Evolutionary conservation across 768 basidiomycete genomes (phyloP).

Genomic region (Naganishia randhawae): DNA sequence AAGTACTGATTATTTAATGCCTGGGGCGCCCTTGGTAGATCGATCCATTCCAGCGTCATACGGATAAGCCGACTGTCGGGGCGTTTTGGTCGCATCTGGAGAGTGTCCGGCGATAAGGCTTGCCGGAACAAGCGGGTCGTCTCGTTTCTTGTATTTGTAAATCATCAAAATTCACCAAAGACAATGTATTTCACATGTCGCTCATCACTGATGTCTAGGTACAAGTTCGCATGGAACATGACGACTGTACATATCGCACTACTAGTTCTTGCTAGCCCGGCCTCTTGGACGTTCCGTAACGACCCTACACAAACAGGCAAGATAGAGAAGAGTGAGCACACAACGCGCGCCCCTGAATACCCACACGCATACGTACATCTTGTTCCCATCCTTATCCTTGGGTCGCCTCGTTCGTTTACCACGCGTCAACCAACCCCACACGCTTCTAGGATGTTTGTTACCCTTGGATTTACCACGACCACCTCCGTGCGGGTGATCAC

Average conservation of each 20-base stretch:
- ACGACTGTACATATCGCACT: background rate
- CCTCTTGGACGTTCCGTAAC: constrained; percentile 47
- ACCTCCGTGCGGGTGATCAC: constrained; percentile 78
- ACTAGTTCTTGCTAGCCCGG: constrained; percentile 28
- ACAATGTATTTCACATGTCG: background rate
- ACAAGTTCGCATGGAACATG: background rate
- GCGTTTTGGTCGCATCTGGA: constrained; percentile 75
- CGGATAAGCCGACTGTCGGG: constrained; percentile 89
- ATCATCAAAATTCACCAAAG: background rate
- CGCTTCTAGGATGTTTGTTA: constrained; percentile 85
- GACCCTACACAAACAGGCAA: constrained; percentile 36
- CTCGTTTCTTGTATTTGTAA: background rate
- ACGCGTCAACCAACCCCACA: constrained; percentile 90
- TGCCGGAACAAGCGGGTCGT: background rate
- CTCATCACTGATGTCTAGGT: background rate
- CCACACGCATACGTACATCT: constrained; percentile 48
- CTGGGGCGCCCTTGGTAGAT: constrained; percentile 58
- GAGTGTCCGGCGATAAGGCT: constrained; percentile 5
- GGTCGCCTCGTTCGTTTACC: constrained; percentile 89
- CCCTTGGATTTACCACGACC: constrained; percentile 97
- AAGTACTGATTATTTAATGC: background rate
- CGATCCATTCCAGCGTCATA: constrained; percentile 80
- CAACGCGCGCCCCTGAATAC: background rate
- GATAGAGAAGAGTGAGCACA: background rate
- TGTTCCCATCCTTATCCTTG: constrained; percentile 76